Base-by-base conservation (phyloP, 306 rosid genomes). In the Malus orientalis region DNA sequence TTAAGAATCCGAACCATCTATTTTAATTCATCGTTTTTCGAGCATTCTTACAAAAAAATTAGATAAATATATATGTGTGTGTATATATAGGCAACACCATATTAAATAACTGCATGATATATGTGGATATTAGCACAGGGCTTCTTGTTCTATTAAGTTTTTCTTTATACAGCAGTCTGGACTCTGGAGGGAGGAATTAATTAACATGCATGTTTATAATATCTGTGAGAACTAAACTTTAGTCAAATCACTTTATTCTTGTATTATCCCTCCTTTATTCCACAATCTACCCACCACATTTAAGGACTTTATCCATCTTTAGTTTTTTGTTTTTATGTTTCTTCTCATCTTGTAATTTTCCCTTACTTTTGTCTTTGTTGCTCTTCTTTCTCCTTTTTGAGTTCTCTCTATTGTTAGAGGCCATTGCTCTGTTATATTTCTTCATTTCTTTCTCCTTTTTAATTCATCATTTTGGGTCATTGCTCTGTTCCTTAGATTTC, bases 181-280 rank as follows among this genome's bases (percentile, higher is more conserved):
- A 36, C 62, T 73, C 76, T 74, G 38, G 79, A 67, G 38, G 81
- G 63, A 80, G 76, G 77, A 75, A 63, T 36, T 27, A 68, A 49
- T 49, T 15, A 25, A 67, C 18, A 55, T 10, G 8, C 60, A 8
- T 25, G 58, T 51, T 65, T 83, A 84, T 84, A 12, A 61, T 27
- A 61, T 61, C 29, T 60, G n/a, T n/a, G 25, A 60, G 73, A 70
- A 33, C 81, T 69, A 66, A 72, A 60, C 15, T 42, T 73, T 38
- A 83, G 80, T 73, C 51, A 86, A 77, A 78, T 61, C 64, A 25
- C 93, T 89, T 91, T 91, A 89, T 88, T 88, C 92, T 83, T 85
- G 85, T 91, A 84, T 84, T 84, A 87, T 89, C 91, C 66, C 25
- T 79, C 81, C 88, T 88, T 86, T 91, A 89, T 87, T 91, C 90